Base-by-base conservation (phyloP, 768 basidiomycete species). In the Strobilomyces echinocephalus region DNA sequence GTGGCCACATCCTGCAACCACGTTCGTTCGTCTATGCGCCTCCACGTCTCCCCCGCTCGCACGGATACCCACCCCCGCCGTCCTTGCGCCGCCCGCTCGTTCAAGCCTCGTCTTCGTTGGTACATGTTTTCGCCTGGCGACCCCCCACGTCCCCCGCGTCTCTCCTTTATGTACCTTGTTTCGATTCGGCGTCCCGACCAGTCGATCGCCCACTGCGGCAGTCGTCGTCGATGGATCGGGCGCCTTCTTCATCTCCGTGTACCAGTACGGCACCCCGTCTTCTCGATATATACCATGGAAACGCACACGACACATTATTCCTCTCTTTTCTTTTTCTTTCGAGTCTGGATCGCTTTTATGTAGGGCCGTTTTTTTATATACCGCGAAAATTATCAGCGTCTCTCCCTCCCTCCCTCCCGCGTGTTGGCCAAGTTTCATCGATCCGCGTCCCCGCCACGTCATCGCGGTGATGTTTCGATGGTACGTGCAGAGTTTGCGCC, bases 61-160 rank as follows among this genome's bases (percentile, higher is more conserved):
- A 50, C n/a, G 49, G 54, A 53, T 53, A 62, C 41, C 50, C 24
- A 24, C 21, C 33, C 26, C 46, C 16, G 9, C 30, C 30, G 30
- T 21, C 42, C 8, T 38, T 11, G 20, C 51, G 20, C 40, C 34
- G 16, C 14, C n/a, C n/a, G 50, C 15, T 38, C 30, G n/a, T 44
- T 15, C 24, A 41, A 49, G 8, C 21, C 42, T 42, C n/a, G 38
- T 20, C 39, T 36, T 47, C 42, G 30, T 50, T 52, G 47, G 30
- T 34, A 34, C 11, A 39, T 31, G 30, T 30, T 30, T 16, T 49
- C 15, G 12, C 39, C 34, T 51, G 26, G 52, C 21, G 44, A 47
- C 16, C 47, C 24, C 33, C 4, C 11, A 20, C 15, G 26, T 30
- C 21, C 34, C n/a, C 26, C 8, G 44, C 46, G 20, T 21, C 43